Conservation (phyloP, 441 rosid genomes). For the Bocquillonia castaneifolia region DNA sequence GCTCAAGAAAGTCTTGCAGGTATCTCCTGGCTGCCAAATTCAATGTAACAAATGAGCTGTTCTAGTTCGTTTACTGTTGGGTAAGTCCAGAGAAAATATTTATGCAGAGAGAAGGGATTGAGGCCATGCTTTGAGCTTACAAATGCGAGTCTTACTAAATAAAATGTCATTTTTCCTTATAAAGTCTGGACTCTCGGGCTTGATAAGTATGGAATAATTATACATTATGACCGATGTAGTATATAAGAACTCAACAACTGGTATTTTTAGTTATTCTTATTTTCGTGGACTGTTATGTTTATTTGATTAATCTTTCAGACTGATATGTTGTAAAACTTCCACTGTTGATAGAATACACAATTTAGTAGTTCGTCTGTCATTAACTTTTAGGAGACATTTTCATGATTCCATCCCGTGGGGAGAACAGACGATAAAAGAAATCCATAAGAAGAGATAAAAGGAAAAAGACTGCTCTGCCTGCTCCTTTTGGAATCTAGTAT, state of each 20-base stretch:
- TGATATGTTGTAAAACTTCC: constrained; percentile 50
- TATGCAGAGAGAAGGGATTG: constrained; percentile 66
- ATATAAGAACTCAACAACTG: too few relatives aligned
- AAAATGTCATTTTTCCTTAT: too few relatives aligned
- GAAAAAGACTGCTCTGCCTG: not conserved
- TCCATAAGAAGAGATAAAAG: not conserved
- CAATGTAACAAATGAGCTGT: constrained; percentile 76
- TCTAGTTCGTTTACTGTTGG: constrained; percentile 56
- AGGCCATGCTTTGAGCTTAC: constrained; percentile 82
- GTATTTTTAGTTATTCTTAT: too few relatives aligned
- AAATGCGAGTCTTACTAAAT: constrained; percentile 43
- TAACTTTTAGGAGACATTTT: too few relatives aligned
- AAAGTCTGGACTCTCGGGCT: constrained; percentile 4
- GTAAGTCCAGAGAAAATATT: constrained; percentile 67
- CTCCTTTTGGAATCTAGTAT: too few relatives aligned
- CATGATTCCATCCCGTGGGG: not conserved
- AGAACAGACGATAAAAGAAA: not conserved
- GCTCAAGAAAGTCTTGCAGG: constrained; percentile 66
- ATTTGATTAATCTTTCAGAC: constrained; percentile 38
- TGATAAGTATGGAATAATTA: not conserved
- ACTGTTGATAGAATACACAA: constrained; percentile 52
- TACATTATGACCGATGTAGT: too few relatives aligned
- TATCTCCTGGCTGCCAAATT: constrained; percentile 64
- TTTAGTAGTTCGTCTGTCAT: constrained; percentile 57
- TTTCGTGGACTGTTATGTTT: not conserved